Conservation (phyloP, 2,329 filamentous ascomycete species). For the Anthostomella pinea region DNA sequence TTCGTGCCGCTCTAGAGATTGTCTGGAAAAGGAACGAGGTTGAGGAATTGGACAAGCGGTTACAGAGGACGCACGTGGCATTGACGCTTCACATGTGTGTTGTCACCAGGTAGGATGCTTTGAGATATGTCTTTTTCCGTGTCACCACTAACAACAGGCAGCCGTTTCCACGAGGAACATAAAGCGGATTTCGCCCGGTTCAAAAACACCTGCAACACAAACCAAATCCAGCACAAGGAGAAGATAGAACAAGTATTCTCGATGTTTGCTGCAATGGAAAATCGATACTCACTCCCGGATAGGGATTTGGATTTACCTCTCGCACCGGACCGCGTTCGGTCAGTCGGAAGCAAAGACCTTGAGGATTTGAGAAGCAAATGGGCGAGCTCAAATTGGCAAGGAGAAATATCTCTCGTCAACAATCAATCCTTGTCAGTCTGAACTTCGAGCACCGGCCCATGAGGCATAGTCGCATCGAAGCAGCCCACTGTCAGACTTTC, state of each 20-base stretch:
- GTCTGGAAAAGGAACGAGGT: constrained; percentile 1
- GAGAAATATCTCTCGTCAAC: not conserved
- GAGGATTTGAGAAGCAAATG: not conserved
- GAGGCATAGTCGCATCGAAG: not conserved
- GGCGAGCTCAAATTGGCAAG: not conserved
- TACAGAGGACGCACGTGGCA: not conserved
- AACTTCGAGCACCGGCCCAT: constrained; percentile 1
- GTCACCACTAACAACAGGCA: not conserved
- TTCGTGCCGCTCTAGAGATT: not conserved
- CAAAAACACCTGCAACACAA: not conserved
- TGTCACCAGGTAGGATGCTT: not conserved
- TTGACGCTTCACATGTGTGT: not conserved
- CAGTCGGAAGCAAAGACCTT: not conserved
- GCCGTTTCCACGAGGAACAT: not conserved
- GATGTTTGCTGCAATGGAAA: not conserved
- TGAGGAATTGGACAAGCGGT: not conserved
- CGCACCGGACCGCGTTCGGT: not conserved
- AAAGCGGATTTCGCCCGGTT: not conserved
- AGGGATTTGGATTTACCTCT: not conserved
- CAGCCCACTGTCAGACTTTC: constrained; percentile 4
- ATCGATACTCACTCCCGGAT: not conserved
- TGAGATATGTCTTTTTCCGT: not conserved
- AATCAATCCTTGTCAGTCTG: not conserved
- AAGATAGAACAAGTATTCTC: not conserved
- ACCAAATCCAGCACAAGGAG: not conserved